A percentile compares a stretch with the other conserved stretches of the same genome.
These are phyloP conservation scores for Cystofilobasidium ferigula DNA, from an alignment of 768 basidiomycete genomes.

Conservation along the genomic window DNA sequence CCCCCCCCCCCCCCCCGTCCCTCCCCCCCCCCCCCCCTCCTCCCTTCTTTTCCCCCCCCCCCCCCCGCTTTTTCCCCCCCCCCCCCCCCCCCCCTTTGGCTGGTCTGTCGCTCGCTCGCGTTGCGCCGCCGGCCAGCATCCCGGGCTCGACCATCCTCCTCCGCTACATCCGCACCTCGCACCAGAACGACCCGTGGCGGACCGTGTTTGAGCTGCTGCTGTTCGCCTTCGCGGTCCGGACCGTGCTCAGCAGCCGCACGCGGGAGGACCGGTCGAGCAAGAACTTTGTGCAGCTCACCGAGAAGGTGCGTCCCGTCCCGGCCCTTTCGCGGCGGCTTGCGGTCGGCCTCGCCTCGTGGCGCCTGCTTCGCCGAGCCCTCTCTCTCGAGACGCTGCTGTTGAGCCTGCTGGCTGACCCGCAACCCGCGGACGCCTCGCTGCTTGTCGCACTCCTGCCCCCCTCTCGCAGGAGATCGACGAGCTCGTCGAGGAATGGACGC, in stretches of 20 bases:
- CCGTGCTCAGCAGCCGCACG: conserved; percentile 79
- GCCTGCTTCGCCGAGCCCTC: not conserved
- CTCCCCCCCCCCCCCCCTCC: no score
- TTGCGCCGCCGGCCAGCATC: conserved; percentile 24
- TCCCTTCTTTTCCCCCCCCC: no score
- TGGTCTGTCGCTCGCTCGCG: not conserved
- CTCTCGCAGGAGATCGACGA: conserved; percentile 78
- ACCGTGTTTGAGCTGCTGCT: conserved; percentile 82
- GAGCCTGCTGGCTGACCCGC: not conserved
- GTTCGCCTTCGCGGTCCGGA: conserved; percentile 74
- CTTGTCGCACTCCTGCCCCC: no score
- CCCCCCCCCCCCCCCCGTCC: no score
- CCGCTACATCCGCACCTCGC: conserved; percentile 86
- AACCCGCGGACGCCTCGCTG: not conserved
- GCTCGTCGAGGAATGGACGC: conserved; percentile 87
- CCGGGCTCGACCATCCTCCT: conserved; percentile 43
- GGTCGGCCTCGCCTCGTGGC: not conserved
- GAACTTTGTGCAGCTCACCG: conserved; percentile 80
- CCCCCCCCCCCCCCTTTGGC: no score
- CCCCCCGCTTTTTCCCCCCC: no score
- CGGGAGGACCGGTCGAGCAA: conserved; percentile 71
- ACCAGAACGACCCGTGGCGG: conserved; percentile 89
- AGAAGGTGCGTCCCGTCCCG: conserved; percentile 54
- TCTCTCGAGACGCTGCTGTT: no score
- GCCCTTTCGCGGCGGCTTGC: not conserved